Percentiles rank a stretch among this genome's conserved stretches.
phyloP scores from a whole-genome alignment of 2,329 filamentous ascomycete species.

The Pseudodiploospora longispora region DNA sequence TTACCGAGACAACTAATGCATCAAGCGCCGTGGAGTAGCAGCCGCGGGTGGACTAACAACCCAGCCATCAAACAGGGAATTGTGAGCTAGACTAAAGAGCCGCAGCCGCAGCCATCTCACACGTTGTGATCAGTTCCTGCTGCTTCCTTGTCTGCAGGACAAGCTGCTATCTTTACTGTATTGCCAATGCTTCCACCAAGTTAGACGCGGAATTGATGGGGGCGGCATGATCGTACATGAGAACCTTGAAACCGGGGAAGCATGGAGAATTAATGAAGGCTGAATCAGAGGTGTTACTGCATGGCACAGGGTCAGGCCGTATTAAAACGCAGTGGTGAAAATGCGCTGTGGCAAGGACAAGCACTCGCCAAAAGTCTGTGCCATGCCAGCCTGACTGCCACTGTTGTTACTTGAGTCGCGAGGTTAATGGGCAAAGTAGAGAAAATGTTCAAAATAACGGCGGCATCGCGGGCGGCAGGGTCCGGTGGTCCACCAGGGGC shows the following conservation, averaged over 20 bases:
- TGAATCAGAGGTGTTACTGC: too few relatives aligned
- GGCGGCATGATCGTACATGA: conserved; percentile 4
- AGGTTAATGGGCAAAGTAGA: too few relatives aligned
- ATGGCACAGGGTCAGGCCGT: too few relatives aligned
- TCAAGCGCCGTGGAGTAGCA: too few relatives aligned
- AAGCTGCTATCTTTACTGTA: conserved; percentile 3
- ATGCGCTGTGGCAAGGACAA: not conserved
- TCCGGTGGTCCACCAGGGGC: too few relatives aligned
- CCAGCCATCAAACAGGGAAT: too few relatives aligned
- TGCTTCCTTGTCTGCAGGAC: conserved; percentile 3
- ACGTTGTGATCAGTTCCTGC: conserved; percentile 3
- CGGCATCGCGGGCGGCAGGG: too few relatives aligned
- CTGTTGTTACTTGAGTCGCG: too few relatives aligned
- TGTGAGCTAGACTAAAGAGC: conserved; percentile 1
- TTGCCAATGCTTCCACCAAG: not conserved
- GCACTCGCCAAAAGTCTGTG: not conserved
- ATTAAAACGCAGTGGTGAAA: not conserved
- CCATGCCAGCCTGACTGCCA: not conserved
- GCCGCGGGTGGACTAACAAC: too few relatives aligned
- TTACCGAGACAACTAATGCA: too few relatives aligned
- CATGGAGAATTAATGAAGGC: not conserved
- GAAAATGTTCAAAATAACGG: too few relatives aligned
- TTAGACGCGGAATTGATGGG: conserved; percentile 1
- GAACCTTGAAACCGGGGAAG: not conserved
- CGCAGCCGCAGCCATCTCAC: conserved; percentile 3